These are phyloP conservation scores for Aspergillus arachidicola DNA, from an alignment of 2,329 filamentous ascomycete species.

Conservation along the genomic window DNA sequence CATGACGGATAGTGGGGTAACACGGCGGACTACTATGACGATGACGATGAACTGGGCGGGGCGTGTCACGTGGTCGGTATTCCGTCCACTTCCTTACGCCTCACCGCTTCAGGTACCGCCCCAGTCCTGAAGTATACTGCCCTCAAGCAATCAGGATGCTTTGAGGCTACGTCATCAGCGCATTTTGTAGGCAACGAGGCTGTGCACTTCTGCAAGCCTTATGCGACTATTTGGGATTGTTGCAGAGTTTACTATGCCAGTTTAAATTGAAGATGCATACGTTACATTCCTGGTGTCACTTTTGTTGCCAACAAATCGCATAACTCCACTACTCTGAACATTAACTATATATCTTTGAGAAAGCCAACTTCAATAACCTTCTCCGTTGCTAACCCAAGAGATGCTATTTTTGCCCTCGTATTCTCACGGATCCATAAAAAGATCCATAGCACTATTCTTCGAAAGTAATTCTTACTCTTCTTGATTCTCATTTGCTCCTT, in stretches of 20 bases:
- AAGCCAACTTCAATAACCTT: conserved; percentile 46
- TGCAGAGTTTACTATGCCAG: not conserved
- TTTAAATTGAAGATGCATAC: not conserved
- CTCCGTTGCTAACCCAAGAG: conserved; percentile 40
- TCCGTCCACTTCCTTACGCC: no score
- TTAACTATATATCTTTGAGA: conserved; percentile 35
- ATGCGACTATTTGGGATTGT: not conserved
- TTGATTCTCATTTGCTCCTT: conserved; percentile 44
- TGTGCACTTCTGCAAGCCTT: not conserved
- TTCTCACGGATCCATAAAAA: conserved; percentile 45
- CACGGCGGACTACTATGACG: not conserved
- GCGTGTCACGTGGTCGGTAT: conserved; percentile 6
- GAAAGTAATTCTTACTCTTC: conserved; percentile 28
- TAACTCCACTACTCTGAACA: not conserved
- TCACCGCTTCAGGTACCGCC: not conserved
- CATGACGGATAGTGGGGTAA: conserved; percentile 8
- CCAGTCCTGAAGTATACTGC: not conserved
- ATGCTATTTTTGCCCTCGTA: conserved; percentile 41
- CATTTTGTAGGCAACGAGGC: not conserved
- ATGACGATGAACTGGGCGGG: conserved; percentile 4
- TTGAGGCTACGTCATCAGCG: not conserved
- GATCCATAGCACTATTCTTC: conserved; percentile 30
- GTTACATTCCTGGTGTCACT: not conserved
- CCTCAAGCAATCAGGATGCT: not conserved
- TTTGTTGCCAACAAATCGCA: not conserved